phyloP scores from a whole-genome alignment of 768 basidiomycete species.

The Calvatia gigantea region DNA sequence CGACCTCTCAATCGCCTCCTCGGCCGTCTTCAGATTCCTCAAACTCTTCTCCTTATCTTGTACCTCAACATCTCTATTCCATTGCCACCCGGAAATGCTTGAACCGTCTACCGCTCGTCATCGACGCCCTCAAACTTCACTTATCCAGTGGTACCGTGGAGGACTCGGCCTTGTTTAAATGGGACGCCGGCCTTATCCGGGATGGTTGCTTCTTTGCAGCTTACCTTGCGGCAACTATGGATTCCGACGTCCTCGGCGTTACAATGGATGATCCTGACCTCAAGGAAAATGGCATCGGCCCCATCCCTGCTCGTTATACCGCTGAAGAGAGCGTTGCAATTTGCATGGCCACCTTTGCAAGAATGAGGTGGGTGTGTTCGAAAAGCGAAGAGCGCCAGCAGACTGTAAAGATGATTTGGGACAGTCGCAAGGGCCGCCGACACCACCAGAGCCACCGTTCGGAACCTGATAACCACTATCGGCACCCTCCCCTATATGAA shows the following conservation, averaged over 20 bases:
- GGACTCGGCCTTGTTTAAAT: constrained; percentile 61
- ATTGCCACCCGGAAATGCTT: constrained; percentile 51
- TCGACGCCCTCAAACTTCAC: constrained; percentile 50
- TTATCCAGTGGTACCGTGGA: constrained; percentile 29
- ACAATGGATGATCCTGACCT: constrained; percentile 29
- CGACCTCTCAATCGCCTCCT: constrained; percentile 34
- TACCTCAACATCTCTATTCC: constrained; percentile 42
- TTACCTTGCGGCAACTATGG: constrained; percentile 65
- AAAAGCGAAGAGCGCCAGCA: constrained; percentile 71
- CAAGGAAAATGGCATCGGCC: constrained; percentile 29
- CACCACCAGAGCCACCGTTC: constrained; percentile 21
- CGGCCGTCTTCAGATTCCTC: constrained; percentile 44
- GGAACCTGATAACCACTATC: constrained; percentile 14
- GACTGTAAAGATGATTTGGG: constrained; percentile 52
- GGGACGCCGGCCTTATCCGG: constrained; percentile 81
- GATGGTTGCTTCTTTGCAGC: constrained; percentile 92
- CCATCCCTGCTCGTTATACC: constrained; percentile 22
- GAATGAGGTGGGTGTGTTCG: constrained; percentile 81
- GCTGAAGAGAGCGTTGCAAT: constrained; percentile 45
- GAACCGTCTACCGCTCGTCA: constrained; percentile 44
- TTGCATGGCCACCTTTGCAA: constrained; percentile 72
- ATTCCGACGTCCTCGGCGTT: constrained; percentile 37
- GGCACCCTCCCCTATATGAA: constrained; percentile 10
- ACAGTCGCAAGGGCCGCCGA: constrained; percentile 35
- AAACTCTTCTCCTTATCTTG: constrained; percentile 40